These are phyloP conservation scores for Fusarium oligoseptatum DNA, from an alignment of 2,329 filamentous ascomycete species.

Conservation along the genomic window DNA sequence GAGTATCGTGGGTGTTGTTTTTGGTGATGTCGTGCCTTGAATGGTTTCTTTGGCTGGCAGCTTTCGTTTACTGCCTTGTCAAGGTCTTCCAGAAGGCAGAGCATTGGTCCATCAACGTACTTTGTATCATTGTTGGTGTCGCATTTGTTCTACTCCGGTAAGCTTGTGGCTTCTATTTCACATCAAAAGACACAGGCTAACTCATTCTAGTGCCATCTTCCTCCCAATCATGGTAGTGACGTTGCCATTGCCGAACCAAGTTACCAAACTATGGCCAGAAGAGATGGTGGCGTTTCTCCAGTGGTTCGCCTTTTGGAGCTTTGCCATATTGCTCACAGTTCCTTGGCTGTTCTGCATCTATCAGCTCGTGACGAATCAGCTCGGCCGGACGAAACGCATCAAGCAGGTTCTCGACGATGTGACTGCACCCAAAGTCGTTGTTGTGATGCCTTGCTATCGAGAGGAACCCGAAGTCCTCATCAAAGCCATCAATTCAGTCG, in stretches of 20 bases:
- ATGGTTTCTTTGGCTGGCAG: conserved; percentile 95
- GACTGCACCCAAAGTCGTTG: conserved; percentile 91
- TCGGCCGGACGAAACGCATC: conserved; percentile 85
- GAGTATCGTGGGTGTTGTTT: conserved; percentile 79
- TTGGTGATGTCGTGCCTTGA: conserved; percentile 90
- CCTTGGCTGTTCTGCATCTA: conserved; percentile 96
- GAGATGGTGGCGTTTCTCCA: conserved; percentile 80
- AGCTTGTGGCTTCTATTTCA: conserved; percentile 31
- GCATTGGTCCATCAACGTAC: conserved; percentile 82
- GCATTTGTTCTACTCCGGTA: conserved; percentile 84
- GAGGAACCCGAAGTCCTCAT: conserved; percentile 88
- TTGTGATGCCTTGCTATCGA: conserved; percentile 97
- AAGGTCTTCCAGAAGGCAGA: conserved; percentile 94
- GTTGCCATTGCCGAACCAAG: conserved; percentile 80
- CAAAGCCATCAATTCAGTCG: conserved; percentile 89
- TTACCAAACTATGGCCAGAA: conserved; percentile 80
- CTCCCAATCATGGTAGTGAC: conserved; percentile 96
- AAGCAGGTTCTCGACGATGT: conserved; percentile 86
- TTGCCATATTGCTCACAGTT: conserved; percentile 84
- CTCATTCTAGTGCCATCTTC: conserved; percentile 76
- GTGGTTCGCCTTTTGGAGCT: conserved; percentile 97
- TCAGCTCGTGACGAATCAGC: conserved; percentile 86
- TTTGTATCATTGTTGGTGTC: conserved; percentile 81
- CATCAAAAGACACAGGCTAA: background rate
- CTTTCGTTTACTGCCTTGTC: conserved; percentile 89